Evolutionary conservation across 371 early-diverging fungal genomes (phyloP).

Genomic region (Apophysomyces elegans): DNA sequence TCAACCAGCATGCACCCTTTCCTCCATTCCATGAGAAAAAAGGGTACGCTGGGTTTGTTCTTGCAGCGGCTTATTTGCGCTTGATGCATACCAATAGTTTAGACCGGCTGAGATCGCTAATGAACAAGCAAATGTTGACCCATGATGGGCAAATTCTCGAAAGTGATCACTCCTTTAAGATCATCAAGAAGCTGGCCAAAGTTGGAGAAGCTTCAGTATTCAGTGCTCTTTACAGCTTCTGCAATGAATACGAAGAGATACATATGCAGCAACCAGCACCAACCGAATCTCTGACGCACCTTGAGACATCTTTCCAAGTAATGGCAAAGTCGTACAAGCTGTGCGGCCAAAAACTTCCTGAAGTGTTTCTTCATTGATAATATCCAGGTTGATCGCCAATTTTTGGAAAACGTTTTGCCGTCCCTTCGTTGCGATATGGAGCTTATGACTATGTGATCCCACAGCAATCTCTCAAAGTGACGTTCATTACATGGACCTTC

Average conservation of each 20-base stretch:
- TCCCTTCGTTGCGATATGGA: not conserved
- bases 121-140: not conserved
- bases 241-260: not conserved
- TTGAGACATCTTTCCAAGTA: not conserved
- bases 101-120: conserved; percentile 8
- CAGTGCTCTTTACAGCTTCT: too few relatives aligned
- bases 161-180: not conserved
- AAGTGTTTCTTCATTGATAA: not conserved
- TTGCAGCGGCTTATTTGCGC: conserved; percentile 12
- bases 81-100: not conserved
- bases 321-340: not conserved
- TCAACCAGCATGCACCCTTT: not conserved
- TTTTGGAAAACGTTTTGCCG: not conserved
- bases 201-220: too few relatives aligned
- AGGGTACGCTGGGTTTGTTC: conserved; percentile 11
- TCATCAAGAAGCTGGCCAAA: too few relatives aligned
- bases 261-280: not conserved
- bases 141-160: not conserved
- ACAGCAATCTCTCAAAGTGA: too few relatives aligned
- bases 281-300: not conserved
- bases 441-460: too few relatives aligned
- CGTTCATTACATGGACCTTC: too few relatives aligned
- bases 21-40: conserved; percentile 12
- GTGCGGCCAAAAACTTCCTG: not conserved
- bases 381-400: not conserved